Evolutionary conservation across 2,329 filamentous ascomycete species (phyloP).

Genomic region (Pseudogymnoascus sp.): DNA sequence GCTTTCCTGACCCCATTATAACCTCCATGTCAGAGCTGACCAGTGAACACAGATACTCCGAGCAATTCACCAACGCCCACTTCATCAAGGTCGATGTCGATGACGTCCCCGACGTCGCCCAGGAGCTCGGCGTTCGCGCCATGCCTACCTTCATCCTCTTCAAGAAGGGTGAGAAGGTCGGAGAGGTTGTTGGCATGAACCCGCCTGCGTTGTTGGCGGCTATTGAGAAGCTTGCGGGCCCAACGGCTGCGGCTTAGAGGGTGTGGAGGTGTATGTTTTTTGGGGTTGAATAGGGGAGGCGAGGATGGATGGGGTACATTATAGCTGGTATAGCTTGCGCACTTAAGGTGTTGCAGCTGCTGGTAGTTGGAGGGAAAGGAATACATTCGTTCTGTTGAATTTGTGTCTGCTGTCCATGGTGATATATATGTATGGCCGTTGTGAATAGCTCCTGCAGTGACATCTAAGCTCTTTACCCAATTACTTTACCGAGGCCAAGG

Average conservation of each 20-base stretch:
- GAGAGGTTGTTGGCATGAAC: constrained; percentile 75
- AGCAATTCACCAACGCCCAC: constrained; percentile 53
- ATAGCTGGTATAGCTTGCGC: background rate
- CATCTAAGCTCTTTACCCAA: background rate
- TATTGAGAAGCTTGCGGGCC: constrained; percentile 19
- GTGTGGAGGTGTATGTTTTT: background rate
- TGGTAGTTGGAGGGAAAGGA: background rate
- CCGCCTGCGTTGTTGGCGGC: constrained; percentile 55
- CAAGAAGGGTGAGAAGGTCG: constrained; percentile 68
- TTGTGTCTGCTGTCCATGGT: background rate
- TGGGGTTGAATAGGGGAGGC: background rate
- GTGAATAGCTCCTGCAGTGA: background rate
- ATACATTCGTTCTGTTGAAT: background rate
- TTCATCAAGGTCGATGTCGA: constrained; percentile 95
- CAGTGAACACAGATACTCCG: constrained; percentile 46
- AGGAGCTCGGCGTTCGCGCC: constrained; percentile 73
- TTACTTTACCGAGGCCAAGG: background rate
- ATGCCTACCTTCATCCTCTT: constrained; percentile 92
- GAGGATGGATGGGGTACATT: background rate
- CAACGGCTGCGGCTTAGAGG: background rate
- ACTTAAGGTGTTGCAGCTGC: background rate
- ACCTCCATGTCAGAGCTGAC: constrained; percentile 19
- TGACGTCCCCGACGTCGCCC: constrained; percentile 65
- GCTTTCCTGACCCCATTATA: background rate
- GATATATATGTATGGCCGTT: background rate